phyloP scores from a whole-genome alignment of 371 early-diverging fungal genomes.

The Fennellomyces sp. region DNA sequence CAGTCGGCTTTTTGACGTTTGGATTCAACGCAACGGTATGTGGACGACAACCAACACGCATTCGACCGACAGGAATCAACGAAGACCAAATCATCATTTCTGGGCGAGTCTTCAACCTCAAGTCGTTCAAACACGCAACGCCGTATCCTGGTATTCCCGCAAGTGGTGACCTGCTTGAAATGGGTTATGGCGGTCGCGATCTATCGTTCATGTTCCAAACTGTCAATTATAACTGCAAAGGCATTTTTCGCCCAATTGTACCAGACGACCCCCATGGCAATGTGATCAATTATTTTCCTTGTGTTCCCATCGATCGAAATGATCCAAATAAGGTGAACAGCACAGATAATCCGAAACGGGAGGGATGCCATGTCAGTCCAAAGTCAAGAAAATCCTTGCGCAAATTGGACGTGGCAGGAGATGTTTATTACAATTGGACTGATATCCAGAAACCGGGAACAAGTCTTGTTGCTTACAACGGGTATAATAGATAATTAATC shows the following conservation, averaged over 20 bases:
- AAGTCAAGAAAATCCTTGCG: constrained; percentile 49
- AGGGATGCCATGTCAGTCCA: constrained; percentile 69
- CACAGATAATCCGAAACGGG: constrained; percentile 56
- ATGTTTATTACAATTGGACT: constrained; percentile 77
- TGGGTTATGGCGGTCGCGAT: constrained; percentile 74
- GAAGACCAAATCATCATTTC: constrained; percentile 52
- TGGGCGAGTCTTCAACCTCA: constrained; percentile 59
- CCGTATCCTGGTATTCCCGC: constrained; percentile 39
- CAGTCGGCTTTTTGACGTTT: constrained; percentile 71
- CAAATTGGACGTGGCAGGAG: constrained; percentile 55
- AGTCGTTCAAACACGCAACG: constrained; percentile 41
- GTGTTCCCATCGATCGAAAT: constrained; percentile 56
- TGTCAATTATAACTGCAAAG: constrained; percentile 71
- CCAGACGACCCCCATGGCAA: constrained; percentile 51
- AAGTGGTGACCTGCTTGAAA: constrained; percentile 60
- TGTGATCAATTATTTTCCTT: constrained; percentile 76
- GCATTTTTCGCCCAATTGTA: constrained; percentile 52
- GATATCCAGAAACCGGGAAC: constrained; percentile 60
- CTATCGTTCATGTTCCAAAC: constrained; percentile 80
- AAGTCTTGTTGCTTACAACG: constrained; percentile 76
- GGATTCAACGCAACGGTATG: constrained; percentile 66
- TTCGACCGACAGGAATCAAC: constrained; percentile 52
- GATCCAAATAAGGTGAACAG: constrained; percentile 38
- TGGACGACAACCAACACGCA: constrained; percentile 55
- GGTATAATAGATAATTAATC: constrained; percentile 30